Conservation (phyloP, 805 yeast species). For the Wilhelminamyces savonicus region DNA sequence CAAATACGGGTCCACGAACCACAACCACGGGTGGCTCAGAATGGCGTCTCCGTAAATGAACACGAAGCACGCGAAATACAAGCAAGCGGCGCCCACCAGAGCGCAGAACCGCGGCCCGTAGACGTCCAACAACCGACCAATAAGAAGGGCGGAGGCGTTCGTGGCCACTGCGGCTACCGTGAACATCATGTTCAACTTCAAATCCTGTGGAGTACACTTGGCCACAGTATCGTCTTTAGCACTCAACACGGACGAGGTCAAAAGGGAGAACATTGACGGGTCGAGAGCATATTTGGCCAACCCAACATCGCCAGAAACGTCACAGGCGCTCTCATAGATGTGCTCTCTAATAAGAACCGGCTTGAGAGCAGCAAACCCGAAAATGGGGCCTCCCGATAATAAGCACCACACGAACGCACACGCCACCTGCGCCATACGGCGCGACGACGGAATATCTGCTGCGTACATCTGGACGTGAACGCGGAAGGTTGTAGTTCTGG, state of each 20-base stretch:
- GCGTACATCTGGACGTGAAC: too few species aligned
- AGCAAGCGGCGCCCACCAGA: constrained; percentile 42
- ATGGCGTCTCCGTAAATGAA: constrained; percentile 35
- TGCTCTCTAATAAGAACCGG: constrained; percentile 46
- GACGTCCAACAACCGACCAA: constrained; percentile 44
- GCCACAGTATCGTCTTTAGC: constrained; percentile 24
- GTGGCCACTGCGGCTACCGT: constrained; percentile 53
- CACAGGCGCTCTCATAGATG: constrained; percentile 39
- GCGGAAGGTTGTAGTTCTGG: too few species aligned
- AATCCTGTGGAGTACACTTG: constrained; percentile 46
- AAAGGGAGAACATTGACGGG: background rate
- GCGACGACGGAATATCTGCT: background rate
- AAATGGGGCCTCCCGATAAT: constrained; percentile 51
- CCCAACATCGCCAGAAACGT: constrained; percentile 11
- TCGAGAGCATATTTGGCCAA: constrained; percentile 3
- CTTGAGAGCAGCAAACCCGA: constrained; percentile 56
- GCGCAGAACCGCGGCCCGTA: constrained; percentile 53
- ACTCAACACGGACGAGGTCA: constrained; percentile 6
- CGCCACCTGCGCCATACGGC: constrained; percentile 29
- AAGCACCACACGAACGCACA: constrained; percentile 53
- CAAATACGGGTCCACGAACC: constrained; percentile 45
- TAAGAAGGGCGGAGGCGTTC: constrained; percentile 45
- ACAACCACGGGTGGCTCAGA: constrained; percentile 5
- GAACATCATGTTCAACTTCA: constrained; percentile 52
- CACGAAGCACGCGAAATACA: constrained; percentile 38